A percentile compares a stretch with the other conserved stretches of the same genome.
These are phyloP conservation scores for Erythrobasidium hasegawianum DNA, from an alignment of 1,284 basidiomycete species.

Conservation along the genomic window DNA sequence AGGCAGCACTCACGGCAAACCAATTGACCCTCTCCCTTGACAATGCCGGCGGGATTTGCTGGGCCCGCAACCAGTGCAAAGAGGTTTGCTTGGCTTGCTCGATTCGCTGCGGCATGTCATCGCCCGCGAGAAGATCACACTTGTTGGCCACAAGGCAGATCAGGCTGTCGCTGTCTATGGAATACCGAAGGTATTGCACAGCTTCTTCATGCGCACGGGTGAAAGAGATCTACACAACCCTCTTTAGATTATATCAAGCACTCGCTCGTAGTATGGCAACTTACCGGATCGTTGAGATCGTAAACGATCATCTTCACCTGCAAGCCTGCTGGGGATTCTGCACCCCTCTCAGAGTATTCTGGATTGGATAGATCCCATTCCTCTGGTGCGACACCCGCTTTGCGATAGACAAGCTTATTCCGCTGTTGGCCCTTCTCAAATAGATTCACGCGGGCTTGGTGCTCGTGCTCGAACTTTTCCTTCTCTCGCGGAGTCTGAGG, in stretches of 20 bases:
- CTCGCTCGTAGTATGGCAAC: background rate
- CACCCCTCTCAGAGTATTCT: background rate
- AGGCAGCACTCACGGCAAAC: background rate
- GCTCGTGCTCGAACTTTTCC: background rate
- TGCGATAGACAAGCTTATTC: background rate
- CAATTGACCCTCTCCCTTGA: background rate
- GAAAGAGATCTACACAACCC: background rate
- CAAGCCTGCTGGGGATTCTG: background rate
- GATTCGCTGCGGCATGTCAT: too few species aligned
- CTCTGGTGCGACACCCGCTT: background rate
- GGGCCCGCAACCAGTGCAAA: background rate
- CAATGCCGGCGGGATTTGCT: background rate
- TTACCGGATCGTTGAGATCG: background rate
- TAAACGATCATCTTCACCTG: background rate
- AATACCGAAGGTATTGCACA: background rate
- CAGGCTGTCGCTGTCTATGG: background rate
- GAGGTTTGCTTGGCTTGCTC: background rate
- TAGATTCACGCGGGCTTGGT: too few species aligned
- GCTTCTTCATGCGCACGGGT: background rate
- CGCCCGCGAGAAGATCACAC: background rate
- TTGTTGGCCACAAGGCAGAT: constrained; percentile 1
- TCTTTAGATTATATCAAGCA: background rate
- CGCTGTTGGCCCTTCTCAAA: background rate
- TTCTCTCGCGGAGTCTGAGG: background rate
- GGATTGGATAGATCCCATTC: background rate